Evolutionary conservation across 2,329 filamentous ascomycete genomes (phyloP), one percentile per base, ranked within the genome.

Genomic region (Paracoccidioides lutzii): DNA sequence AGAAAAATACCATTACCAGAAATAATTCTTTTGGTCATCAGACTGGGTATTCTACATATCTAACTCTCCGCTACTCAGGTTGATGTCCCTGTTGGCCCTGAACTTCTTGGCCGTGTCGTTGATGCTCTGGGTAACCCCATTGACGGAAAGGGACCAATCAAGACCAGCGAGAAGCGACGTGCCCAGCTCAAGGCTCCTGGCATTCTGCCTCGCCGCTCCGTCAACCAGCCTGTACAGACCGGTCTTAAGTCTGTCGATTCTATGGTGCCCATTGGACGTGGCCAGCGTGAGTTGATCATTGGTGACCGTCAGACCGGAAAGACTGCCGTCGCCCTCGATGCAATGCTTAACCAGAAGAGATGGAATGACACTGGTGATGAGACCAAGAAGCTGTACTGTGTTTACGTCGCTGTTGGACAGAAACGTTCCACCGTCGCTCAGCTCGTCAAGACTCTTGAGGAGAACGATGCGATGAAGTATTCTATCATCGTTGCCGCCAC

Each of bases 391-490:
- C 89, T 98, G 58, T 98, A 95, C 88, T 97, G 91, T 75, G 81
- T 98, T 78, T 98, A 98, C 84, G 93, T 97, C 69, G 93, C 93
- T 71, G 85, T 98, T 68, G 93, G 93, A 71, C 93, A 98, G 84
- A 98, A 98, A 85, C 90, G 93, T 76, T 97, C 93, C 67, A 98
- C 93, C 66, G 91, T 98, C 68, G 93, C 93, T 65, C 93, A 98
- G 83, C 85, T 98, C 69, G 93, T 98, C 81, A 90, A 97, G 88
- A 97, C 93, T 63, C 88, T 98, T 58, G 91, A 97, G 84, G 91
- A 97, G 86, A 95, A 96, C 76, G 90, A 97, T 69, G 90, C 93
- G 72, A 95, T 98, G 90, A 95, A 96, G 81, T 98, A 97, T 83
- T 85, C 81, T 64, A 84, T 95, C 64, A 75, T 98, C 63, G 89